Conservation (phyloP, 345 rosid species). For the Noccaea caerulescens region DNA sequence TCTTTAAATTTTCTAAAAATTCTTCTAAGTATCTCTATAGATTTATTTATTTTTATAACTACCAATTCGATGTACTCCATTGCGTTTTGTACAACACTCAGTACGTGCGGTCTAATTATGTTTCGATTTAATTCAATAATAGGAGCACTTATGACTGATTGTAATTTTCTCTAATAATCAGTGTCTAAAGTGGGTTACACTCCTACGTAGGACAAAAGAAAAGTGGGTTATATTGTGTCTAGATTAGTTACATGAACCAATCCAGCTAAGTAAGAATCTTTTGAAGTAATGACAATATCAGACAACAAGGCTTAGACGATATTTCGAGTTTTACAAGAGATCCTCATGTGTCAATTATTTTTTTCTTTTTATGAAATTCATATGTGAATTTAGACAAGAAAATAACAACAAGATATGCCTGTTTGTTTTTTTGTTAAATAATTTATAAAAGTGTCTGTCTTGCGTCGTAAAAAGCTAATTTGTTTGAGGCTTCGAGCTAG, state of each 20-base stretch:
- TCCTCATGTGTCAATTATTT: slow-evolving; percentile 9
- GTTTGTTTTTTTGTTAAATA: background rate
- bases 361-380: background rate
- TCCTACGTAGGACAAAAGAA: no score
- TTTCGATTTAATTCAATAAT: slow-evolving; percentile 3
- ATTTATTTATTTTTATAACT: background rate
- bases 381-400: slow-evolving; percentile 18
- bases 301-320: slow-evolving; percentile 14
- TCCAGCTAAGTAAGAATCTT: slow-evolving; percentile 20
- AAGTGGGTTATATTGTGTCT: background rate
- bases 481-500: slow-evolving; percentile 21
- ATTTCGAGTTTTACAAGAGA: slow-evolving; percentile 26
- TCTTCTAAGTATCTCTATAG: background rate
- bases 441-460: background rate
- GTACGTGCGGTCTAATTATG: slow-evolving; percentile 29
- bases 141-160: slow-evolving; percentile 15
- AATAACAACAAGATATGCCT: slow-evolving; percentile 29
- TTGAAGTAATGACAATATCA: slow-evolving; percentile 8
- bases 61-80: background rate
- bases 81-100: slow-evolving; percentile 9
- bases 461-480: slow-evolving; percentile 30
- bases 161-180: background rate
- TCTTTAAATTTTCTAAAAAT: background rate
- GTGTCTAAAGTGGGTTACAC: background rate
- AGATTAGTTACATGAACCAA: background rate